These are phyloP conservation scores for Paramecium sonneborni DNA, from an alignment of 73 alveolate genomes.

Conservation along the genomic window DNA sequence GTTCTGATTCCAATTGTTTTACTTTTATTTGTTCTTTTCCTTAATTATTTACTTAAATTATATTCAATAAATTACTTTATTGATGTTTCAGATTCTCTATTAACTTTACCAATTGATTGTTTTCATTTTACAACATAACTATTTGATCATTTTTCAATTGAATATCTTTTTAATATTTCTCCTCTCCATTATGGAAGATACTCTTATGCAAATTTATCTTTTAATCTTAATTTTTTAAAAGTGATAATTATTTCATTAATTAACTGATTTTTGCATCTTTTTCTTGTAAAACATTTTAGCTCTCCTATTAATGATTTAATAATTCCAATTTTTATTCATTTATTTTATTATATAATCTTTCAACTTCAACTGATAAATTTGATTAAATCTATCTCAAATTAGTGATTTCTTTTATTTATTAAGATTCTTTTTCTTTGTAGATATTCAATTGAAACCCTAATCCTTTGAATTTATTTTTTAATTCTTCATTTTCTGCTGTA, in stretches of 20 bases:
- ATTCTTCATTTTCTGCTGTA: not conserved
- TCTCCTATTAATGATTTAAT: too few species aligned
- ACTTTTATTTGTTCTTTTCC: not conserved
- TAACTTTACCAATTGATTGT: conserved; percentile 26
- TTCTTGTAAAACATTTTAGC: not conserved
- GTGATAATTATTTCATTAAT: not conserved
- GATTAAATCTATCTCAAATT: too few species aligned
- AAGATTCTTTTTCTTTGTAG: not conserved
- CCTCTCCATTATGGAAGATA: not conserved
- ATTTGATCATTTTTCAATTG: conserved; percentile 1
- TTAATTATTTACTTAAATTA: not conserved
- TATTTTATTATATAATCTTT: too few species aligned
- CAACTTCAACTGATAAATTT: too few species aligned
- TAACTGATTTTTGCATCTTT: not conserved
- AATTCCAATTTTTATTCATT: too few species aligned
- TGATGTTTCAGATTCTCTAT: not conserved
- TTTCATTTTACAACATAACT: conserved; percentile 35
- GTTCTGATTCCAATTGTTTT: conserved; percentile 1
- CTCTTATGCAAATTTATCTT: not conserved
- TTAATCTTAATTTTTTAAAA: not conserved
- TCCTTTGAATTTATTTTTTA: not conserved
- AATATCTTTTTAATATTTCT: not conserved
- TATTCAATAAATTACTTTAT: not conserved
- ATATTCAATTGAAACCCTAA: not conserved
- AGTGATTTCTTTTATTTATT: not conserved